phyloP scores from a whole-genome alignment of 352 stramenopile species.

The Pythium graminicola region DNA sequence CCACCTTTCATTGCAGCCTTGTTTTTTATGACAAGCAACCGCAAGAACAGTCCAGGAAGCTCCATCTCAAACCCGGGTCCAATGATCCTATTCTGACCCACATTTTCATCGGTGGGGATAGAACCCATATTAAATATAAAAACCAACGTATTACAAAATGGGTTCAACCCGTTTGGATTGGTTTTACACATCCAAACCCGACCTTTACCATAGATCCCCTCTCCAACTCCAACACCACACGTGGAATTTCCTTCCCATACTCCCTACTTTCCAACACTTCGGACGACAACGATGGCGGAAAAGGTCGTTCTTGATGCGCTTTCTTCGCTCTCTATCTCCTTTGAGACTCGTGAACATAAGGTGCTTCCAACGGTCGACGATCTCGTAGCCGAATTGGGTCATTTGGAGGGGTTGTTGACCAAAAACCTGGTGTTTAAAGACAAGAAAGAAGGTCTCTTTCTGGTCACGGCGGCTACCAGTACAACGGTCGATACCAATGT shows the following conservation, averaged over 20 bases:
- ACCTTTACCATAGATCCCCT: conserved; percentile 3
- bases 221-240: conserved; percentile 7
- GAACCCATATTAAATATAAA: not conserved
- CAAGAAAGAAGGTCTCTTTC: conserved; percentile 96
- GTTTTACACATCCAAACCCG: not conserved
- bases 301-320: conserved; percentile 53
- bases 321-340: conserved; percentile 49
- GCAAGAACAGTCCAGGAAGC: conserved; percentile 11
- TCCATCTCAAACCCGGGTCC: not conserved
- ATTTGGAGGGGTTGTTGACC: conserved; percentile 81
- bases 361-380: conserved; percentile 68
- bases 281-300: conserved; percentile 40
- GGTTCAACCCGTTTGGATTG: not conserved
- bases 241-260: conserved; percentile 5
- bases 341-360: conserved; percentile 46
- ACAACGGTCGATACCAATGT: conserved; percentile 91
- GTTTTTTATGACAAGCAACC: conserved; percentile 1
- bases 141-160: not conserved
- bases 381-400: conserved; percentile 52
- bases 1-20: conserved; percentile 1
- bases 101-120: too few relatives aligned
- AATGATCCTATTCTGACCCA: not conserved
- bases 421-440: conserved; percentile 98
- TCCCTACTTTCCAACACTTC: not conserved
- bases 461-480: conserved; percentile 83